A percentile compares a stretch with the other conserved stretches of the same genome.
These are phyloP conservation scores for Penicillium tannophilum DNA, from an alignment of 495 filamentous ascomycete species.

Conservation along the genomic window DNA sequence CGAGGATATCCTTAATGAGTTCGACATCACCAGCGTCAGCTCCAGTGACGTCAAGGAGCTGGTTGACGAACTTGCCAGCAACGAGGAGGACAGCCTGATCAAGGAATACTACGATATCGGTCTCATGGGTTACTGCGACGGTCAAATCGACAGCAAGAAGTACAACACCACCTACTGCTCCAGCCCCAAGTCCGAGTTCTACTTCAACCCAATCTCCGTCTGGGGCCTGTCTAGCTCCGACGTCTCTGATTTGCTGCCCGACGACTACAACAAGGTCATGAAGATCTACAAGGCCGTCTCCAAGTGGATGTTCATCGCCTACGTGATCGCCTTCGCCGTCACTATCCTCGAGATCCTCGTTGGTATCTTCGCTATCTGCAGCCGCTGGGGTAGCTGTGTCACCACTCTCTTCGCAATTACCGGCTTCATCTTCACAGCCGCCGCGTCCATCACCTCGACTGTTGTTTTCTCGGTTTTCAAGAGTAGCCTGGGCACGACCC, in stretches of 20 bases:
- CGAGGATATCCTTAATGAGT: constrained; percentile 27
- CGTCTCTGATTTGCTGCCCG: constrained; percentile 61
- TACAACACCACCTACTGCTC: constrained; percentile 55
- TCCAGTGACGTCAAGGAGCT: constrained; percentile 33
- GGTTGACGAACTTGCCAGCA: constrained; percentile 28
- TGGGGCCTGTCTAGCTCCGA: constrained; percentile 61
- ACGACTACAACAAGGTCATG: constrained; percentile 64
- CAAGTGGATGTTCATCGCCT: constrained; percentile 80
- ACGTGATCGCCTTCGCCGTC: constrained; percentile 67
- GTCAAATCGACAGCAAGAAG: constrained; percentile 53
- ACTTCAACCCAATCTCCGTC: constrained; percentile 70
- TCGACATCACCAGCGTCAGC: constrained; percentile 33
- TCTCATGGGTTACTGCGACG: constrained; percentile 86
- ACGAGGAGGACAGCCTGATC: constrained; percentile 56
- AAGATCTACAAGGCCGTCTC: constrained; percentile 69
- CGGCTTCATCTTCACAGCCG: constrained; percentile 58
- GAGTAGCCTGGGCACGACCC: constrained; percentile 58
- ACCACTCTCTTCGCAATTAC: constrained; percentile 73
- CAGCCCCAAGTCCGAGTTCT: constrained; percentile 62
- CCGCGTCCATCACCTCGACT: constrained; percentile 57
- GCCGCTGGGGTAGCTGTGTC: constrained; percentile 70
- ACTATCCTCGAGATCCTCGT: constrained; percentile 70
- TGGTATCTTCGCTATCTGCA: constrained; percentile 69
- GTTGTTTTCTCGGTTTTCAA: constrained; percentile 64
- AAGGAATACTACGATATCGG: constrained; percentile 78